Base-by-base conservation (phyloP, 768 basidiomycete species). In the Terana coerulea region DNA sequence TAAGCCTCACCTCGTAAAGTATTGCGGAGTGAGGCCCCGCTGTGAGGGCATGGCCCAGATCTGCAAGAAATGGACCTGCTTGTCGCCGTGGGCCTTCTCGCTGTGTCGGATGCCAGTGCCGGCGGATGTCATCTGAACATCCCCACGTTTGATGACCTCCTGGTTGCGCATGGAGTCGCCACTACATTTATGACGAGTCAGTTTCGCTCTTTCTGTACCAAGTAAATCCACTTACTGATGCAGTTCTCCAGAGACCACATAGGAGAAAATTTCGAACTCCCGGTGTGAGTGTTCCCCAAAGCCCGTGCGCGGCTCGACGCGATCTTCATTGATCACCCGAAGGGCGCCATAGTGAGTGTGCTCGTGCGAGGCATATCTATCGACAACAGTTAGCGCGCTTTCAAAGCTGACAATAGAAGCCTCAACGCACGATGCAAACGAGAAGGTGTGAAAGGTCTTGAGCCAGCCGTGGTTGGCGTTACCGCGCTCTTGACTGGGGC, bases 31-130 rank as follows among this genome's bases (percentile, higher is more conserved):
- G 21, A 94, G 81, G 5, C 72, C 62, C 6, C 60, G 15, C 19
- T 64, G 61, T 55, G 68, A 69, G 14, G 87, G 86, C 5, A 72
- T 30, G 1, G 76, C 77, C 86, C 87, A 88, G 51, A 88, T 87
- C 58, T 88, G 86, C 6, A 86, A 69, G 67, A 87, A 84, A 65
- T 87, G 76, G 5, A 72, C 73, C 34, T 69, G 68, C 54, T 71
- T 51, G 19, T 67, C 51, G 17, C 81, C 79, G 61, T 86, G 63
- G 17, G 72, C 75, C 61, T 77, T 79, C 58, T 87, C 85, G 28
- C 84, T 86, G 67, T 98, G 95, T 0, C 83, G 76, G 61, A 98
- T 95, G 3, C 95, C 95, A 0, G 87, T 94, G 9, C 95, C 95
- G 0, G 95, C 84, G 1, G 88, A 91, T 2, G 94, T 94, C 71